phyloP scores from a whole-genome alignment of 805 yeast genomes.

The Scheffersomyces spartinae region DNA sequence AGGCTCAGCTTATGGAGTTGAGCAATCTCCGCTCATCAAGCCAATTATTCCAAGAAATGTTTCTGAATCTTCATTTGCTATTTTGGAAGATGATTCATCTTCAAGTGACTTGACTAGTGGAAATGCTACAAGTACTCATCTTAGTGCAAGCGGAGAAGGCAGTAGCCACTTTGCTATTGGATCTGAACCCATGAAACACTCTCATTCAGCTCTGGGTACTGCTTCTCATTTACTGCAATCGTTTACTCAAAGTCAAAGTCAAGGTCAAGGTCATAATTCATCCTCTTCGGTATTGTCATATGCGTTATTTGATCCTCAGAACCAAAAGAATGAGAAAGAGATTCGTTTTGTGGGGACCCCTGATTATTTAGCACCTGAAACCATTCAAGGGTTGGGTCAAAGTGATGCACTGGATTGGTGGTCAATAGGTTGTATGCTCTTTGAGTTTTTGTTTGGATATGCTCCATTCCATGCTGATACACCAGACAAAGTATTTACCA shows the following conservation, averaged over 20 bases:
- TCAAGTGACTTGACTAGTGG: conserved; percentile 9
- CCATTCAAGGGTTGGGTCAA: conserved; percentile 75
- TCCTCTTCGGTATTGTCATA: conserved; percentile 18
- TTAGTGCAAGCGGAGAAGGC: no score
- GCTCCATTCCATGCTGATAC: conserved; percentile 88
- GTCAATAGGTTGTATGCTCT: conserved; percentile 93
- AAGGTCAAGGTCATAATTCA: no score
- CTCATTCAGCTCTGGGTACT: no score
- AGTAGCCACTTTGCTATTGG: no score
- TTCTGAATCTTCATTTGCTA: conserved; percentile 47
- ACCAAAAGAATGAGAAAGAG: conserved; percentile 40
- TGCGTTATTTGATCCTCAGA: conserved; percentile 69
- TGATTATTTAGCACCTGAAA: conserved; percentile 94
- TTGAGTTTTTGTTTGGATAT: conserved; percentile 84
- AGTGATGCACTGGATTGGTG: conserved; percentile 94
- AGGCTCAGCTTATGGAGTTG: no score
- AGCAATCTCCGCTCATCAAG: conserved; percentile 39
- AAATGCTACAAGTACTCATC: conserved; percentile 9
- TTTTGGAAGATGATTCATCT: conserved; percentile 38
- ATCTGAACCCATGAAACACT: no score
- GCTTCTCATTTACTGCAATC: no score
- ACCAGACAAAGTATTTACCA: conserved; percentile 73
- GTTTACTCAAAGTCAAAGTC: no score
- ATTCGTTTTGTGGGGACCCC: conserved; percentile 99
- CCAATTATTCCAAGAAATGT: conserved; percentile 38